Percentiles rank a stretch among this genome's conserved stretches.
Conservation (phyloP, 441 rosid species). For the Populus hybrid region DNA sequence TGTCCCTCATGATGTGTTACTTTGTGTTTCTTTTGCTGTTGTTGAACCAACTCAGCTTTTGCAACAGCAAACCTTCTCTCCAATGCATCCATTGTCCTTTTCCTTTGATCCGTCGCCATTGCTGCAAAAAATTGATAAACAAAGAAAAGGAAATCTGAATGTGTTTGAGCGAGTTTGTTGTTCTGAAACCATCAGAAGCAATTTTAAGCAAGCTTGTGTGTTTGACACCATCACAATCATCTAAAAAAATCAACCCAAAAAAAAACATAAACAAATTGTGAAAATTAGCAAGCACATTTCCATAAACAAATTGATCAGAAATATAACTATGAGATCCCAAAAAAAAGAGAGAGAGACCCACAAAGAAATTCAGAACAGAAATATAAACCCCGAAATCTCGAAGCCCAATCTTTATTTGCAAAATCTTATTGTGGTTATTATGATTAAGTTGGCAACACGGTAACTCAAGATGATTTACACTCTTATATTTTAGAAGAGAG, state of each 20-base stretch:
- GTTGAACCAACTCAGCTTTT: conserved; percentile 45
- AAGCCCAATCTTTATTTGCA: too few species aligned
- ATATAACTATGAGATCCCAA: not conserved
- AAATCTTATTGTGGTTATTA: too few species aligned
- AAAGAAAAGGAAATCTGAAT: not conserved
- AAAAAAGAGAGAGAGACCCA: not conserved
- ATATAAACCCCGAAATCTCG: too few species aligned
- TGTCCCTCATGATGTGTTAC: conserved; percentile 19
- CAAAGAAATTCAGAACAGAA: not conserved
- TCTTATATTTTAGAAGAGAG: too few species aligned
- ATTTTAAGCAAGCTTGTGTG: not conserved
- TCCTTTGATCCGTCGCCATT: conserved; percentile 33
- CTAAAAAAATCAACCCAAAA: too few species aligned
- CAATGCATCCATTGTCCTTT: conserved; percentile 56
- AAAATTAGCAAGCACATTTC: not conserved
- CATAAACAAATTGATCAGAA: not conserved
- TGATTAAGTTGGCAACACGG: too few species aligned
- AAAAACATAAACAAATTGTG: not conserved
- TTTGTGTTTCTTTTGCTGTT: conserved; percentile 36
- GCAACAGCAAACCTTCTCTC: conserved; percentile 49
- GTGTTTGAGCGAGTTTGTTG: not conserved
- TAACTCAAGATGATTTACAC: too few species aligned
- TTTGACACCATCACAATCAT: not conserved
- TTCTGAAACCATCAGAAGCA: not conserved
- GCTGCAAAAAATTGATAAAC: not conserved